Evolutionary conservation across 2,329 filamentous ascomycete genomes (phyloP), one percentile per base, ranked within the genome.

Genomic region (Aspergillus quadricinctus): DNA sequence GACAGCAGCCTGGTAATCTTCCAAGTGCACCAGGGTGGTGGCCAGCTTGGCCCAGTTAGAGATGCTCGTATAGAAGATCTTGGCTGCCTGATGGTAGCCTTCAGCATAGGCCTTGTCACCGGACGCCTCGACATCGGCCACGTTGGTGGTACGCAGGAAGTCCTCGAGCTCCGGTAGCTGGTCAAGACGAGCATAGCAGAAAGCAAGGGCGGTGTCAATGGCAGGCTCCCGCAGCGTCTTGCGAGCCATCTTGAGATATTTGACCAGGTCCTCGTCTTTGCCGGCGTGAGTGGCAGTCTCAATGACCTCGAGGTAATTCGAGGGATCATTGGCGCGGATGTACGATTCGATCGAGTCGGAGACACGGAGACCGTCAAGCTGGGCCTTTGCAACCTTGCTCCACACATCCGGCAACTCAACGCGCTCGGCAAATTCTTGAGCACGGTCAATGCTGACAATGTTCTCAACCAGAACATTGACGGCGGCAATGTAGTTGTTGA

Each of bases 41-140:
- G 94, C 92, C 67, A 99, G 87, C 81, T 99, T 99, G 55, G 93
- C 93, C 94, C 94, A 99, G 83, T 99, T 99, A 54, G 94, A 99
- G 72, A 99, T 96, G 79, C 90, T 97, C 55, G 86, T 91, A 80
- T 87, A 99, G 83, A 97, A 99, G 70, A 99, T 97, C 85, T 99
- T 99, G 63, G 94, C 91, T 46, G 94, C 94, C 80, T 97, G 89
- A 70, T 94, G 93, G 70, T 90, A 87, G 58, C 93, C 93, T 77
- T 99, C 94, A 61, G 87, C 89, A 65, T 96, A 97, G 23, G 94
- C 93, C 81, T 97, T 97, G 82, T 99, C 94, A 80, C 94, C 94
- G 57, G 92, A 97, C 66, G 94, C 90, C 73, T 99, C 94, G 53
- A 97, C 83, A 73, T 99, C 92, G 53, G 94, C 93, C 59, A 97